A percentile compares a stretch with the other conserved stretches of the same genome.
These are phyloP conservation scores for Aspergillus sojae DNA, from an alignment of 2,329 filamentous ascomycete genomes.

Conservation along the genomic window DNA sequence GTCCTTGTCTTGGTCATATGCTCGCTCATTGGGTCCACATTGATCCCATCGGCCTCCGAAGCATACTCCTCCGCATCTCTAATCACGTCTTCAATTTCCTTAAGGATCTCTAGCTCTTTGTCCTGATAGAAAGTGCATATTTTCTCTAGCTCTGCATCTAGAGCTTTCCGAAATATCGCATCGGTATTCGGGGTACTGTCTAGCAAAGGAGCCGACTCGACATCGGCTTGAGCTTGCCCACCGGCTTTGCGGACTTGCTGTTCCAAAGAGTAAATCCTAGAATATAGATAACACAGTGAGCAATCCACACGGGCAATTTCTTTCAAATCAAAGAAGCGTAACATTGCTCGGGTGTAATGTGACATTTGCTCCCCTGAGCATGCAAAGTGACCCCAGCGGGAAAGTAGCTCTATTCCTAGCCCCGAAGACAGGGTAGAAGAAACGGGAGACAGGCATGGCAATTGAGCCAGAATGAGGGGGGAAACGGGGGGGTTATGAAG, in stretches of 20 bases:
- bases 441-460: slow-evolving; percentile 1
- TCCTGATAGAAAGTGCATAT: slow-evolving; percentile 86
- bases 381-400: neutral
- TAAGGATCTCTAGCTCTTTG: slow-evolving; percentile 85
- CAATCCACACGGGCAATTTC: slow-evolving; percentile 1
- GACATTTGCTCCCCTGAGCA: slow-evolving; percentile 2
- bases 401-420: neutral
- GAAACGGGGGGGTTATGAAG: neutral
- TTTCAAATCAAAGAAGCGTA: neutral
- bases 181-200: slow-evolving; percentile 70
- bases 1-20: slow-evolving; percentile 45
- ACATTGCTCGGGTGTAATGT: slow-evolving; percentile 9
- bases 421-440: neutral
- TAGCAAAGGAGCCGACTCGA: slow-evolving; percentile 84
- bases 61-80: slow-evolving; percentile 72
- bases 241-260: slow-evolving; percentile 70
- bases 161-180: slow-evolving; percentile 74
- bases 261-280: slow-evolving; percentile 91
- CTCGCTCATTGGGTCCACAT: slow-evolving; percentile 47
- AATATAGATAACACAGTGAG: slow-evolving; percentile 11
- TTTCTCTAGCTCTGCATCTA: slow-evolving; percentile 91
- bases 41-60: slow-evolving; percentile 53
- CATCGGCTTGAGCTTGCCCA: slow-evolving; percentile 62
- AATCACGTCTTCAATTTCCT: slow-evolving; percentile 77
- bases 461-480: neutral